Evolutionary conservation across 345 rosid genomes (phyloP).

Genomic region (Luvunga scandens): DNA sequence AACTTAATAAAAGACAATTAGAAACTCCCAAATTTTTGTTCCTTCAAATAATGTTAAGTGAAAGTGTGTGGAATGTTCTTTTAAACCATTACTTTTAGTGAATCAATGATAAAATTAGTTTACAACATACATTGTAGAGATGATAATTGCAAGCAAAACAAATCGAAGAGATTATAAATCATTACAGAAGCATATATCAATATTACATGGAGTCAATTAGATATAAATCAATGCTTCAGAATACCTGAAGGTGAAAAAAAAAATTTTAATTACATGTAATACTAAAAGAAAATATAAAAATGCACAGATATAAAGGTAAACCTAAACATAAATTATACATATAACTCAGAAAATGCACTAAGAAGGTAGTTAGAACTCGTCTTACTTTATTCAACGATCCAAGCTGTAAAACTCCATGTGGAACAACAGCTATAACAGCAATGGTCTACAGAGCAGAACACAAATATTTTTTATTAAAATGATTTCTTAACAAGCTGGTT

Average conservation of each 20-base stretch:
- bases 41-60: not conserved
- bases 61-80: not conserved
- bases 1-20: not conserved
- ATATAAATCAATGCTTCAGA: not conserved
- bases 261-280: not conserved
- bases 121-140: not conserved
- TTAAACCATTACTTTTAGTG: not conserved
- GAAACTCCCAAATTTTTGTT: not conserved
- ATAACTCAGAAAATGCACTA: slow-evolving; percentile 6
- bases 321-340: not conserved
- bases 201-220: slow-evolving; percentile 3
- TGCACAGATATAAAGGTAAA: slow-evolving; percentile 2
- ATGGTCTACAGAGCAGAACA: slow-evolving; percentile 53
- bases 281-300: not conserved
- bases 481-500: not conserved
- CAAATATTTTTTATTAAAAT: not conserved
- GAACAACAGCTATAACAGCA: slow-evolving; percentile 67
- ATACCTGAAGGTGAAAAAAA: not conserved
- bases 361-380: slow-evolving; percentile 10
- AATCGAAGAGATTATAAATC: not conserved
- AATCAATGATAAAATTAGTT: not conserved
- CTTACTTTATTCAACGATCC: slow-evolving; percentile 80
- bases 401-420: slow-evolving; percentile 86
- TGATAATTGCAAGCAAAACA: slow-evolving; percentile 2
- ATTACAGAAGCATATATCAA: not conserved